phyloP scores from a whole-genome alignment of 164 flowering plant genomes.

The Kalanchoe fedtschenkoi region DNA sequence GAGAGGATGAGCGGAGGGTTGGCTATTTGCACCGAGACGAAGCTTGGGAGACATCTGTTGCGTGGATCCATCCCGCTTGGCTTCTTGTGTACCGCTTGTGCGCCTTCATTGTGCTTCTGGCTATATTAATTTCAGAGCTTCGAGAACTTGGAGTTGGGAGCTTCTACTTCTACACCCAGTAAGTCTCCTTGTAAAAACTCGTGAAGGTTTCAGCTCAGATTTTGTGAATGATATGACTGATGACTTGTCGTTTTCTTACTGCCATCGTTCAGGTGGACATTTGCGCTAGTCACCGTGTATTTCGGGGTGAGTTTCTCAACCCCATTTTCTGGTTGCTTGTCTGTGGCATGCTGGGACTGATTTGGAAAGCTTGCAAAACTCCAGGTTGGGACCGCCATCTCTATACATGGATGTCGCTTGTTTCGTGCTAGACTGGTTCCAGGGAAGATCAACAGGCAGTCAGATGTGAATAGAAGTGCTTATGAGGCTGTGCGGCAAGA shows the following conservation, averaged over 20 bases:
- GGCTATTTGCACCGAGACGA: conserved; percentile 35
- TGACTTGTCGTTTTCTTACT: neutral
- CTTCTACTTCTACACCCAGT: conserved; percentile 53
- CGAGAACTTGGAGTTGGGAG: conserved; percentile 24
- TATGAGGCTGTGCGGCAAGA: conserved; percentile 22
- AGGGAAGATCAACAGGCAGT: neutral
- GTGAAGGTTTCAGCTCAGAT: neutral
- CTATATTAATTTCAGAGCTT: conserved; percentile 22
- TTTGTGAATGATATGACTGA: no score
- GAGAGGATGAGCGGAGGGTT: conserved; percentile 14
- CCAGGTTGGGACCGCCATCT: conserved; percentile 38
- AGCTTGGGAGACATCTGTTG: conserved; percentile 40
- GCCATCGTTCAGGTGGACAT: conserved; percentile 59
- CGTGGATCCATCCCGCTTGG: conserved; percentile 41
- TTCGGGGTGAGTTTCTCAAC: conserved; percentile 39
- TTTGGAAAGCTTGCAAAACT: conserved; percentile 13
- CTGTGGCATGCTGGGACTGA: neutral
- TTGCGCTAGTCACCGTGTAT: conserved; percentile 41
- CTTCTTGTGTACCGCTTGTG: conserved; percentile 32
- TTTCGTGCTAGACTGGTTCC: conserved; percentile 9
- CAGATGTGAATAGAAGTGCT: conserved; percentile 28
- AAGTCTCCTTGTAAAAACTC: conserved; percentile 13
- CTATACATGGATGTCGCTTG: conserved; percentile 32
- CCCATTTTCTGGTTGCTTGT: neutral
- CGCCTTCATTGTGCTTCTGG: conserved; percentile 27